A percentile compares a stretch with the other conserved stretches of the same genome.
Evolutionary conservation across 2,329 filamentous ascomycete genomes (phyloP).

Genomic region (Diaporthe sp.): DNA sequence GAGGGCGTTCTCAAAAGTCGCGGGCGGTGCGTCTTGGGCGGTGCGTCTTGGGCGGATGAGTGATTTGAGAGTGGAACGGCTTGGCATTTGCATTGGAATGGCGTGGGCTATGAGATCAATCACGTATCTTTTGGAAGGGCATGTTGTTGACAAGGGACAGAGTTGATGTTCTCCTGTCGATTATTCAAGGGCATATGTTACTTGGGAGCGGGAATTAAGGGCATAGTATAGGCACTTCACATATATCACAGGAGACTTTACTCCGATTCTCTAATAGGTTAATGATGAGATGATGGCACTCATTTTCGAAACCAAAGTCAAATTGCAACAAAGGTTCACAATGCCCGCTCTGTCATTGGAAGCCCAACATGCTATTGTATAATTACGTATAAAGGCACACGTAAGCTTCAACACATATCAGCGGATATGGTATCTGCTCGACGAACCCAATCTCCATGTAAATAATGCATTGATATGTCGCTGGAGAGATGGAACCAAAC

Average conservation of each 20-base stretch:
- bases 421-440: background rate
- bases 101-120: background rate
- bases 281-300: background rate
- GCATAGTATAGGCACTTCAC: background rate
- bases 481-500: background rate
- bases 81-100: conserved; percentile 4
- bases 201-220: background rate
- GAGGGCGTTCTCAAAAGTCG: background rate
- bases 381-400: background rate
- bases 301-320: too few species aligned
- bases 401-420: background rate
- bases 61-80: background rate
- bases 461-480: background rate
- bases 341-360: background rate
- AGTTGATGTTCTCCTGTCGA: background rate
- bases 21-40: background rate
- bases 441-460: background rate
- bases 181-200: background rate
- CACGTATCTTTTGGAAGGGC: background rate
- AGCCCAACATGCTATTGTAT: background rate
- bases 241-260: background rate
- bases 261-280: conserved; percentile 13
- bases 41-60: background rate
- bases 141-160: background rate
- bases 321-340: too few species aligned